Base-by-base conservation (phyloP, 1,284 basidiomycete genomes). In the Cryptococcus sp. region DNA sequence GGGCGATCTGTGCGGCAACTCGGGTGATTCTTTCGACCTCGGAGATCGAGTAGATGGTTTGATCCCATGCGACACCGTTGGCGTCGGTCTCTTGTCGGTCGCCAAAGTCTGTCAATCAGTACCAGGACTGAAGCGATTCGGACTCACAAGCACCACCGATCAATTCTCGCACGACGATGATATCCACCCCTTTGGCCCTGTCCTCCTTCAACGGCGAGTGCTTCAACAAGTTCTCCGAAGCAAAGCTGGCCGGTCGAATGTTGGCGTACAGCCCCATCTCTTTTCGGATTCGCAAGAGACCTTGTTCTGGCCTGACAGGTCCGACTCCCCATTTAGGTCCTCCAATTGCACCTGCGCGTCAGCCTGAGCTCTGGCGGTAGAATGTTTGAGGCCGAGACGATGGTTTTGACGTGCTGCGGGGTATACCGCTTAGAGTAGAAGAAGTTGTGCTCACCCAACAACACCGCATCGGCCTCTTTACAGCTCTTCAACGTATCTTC, bases 291-390 rank as follows among this genome's bases (percentile, higher is more conserved):
- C 78, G 74, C 25, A 99, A 84, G 22, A 98, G 80, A 50, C 94
- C 94, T 59, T 85, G 83, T 74, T 99, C 95, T n/a, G 95, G 95
- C 52, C 95, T 85, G 46, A 97, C 83, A 70, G 87, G 86, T 58
- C 85, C 84, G 2, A 91, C 85, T 37, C 92, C 93, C 95, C 95
- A 99, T 75, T 97, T 97, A 31, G 95, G 95, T 18, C 94, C 95
- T 55, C 94, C 95, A 57, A 98, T 89, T 22, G 94, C 86, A 58
- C 92, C 93, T 91, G 25, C 4, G 14, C 28, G 28, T 43, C 35
- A 44, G 35, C 34, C 3, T 14, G 32, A 10, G n/a, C 28, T 14
- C 19, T 28, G 19, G 16, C 25, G 2, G 4, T 18, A 12, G 45
- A 43, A 10, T 31, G 28, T 7, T 31, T 14, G 14, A 31, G 7